Evolutionary conservation across 2,329 filamentous ascomycete genomes (phyloP).

Genomic region (Penicillium sp.): DNA sequence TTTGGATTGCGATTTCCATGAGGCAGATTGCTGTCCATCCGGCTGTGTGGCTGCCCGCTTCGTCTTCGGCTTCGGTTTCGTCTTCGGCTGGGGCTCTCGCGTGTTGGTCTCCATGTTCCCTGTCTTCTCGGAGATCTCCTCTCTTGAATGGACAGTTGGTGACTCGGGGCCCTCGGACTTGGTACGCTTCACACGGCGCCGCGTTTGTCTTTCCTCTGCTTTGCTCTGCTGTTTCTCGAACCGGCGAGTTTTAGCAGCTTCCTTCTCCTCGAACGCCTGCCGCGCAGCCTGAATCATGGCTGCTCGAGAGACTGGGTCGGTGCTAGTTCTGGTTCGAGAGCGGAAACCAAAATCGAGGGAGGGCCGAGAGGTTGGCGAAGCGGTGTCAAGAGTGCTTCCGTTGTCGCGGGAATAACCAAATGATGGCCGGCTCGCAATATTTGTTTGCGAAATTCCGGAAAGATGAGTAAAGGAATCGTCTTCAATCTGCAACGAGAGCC

Average conservation of each 20-base stretch:
- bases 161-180: conserved; percentile 15
- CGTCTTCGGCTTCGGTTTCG: no score
- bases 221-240: conserved; percentile 57
- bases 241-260: conserved; percentile 61
- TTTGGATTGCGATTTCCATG: conserved; percentile 39
- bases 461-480: conserved; percentile 52
- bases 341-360: conserved; percentile 62
- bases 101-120: conserved; percentile 5
- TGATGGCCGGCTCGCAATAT: conserved; percentile 54
- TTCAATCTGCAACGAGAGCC: conserved; percentile 43
- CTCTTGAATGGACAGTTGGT: conserved; percentile 13
- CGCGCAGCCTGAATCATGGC: conserved; percentile 61
- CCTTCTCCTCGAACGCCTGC: conserved; percentile 62
- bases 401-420: conserved; percentile 56
- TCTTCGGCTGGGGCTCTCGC: neutral
- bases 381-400: conserved; percentile 54
- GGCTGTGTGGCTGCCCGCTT: neutral
- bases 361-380: conserved; percentile 58
- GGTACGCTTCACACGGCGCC: conserved; percentile 47
- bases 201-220: conserved; percentile 50
- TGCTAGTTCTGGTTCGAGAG: conserved; percentile 53
- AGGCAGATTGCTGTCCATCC: conserved; percentile 17
- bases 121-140: conserved; percentile 29
- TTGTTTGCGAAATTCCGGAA: conserved; percentile 57
- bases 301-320: conserved; percentile 58